Conservation (phyloP, 768 basidiomycete species). For the Serendipita sp. region DNA sequence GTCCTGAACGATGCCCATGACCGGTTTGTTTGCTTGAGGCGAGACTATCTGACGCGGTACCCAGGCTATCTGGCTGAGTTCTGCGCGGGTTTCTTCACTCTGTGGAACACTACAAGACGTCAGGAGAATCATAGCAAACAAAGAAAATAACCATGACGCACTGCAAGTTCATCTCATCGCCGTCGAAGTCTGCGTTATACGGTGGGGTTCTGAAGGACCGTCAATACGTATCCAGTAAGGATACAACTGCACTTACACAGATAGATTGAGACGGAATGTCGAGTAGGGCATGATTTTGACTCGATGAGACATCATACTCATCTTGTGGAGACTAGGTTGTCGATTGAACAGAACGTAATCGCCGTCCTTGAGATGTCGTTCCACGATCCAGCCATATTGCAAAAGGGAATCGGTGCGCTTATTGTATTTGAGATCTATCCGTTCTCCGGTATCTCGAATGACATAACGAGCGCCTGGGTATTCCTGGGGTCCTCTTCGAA, state of each 20-base stretch:
- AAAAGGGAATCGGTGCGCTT: conserved; percentile 89
- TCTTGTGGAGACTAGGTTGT: conserved; percentile 95
- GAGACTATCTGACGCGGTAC: conserved; percentile 97
- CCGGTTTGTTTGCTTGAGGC: conserved; percentile 98
- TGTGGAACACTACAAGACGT: conserved; percentile 77
- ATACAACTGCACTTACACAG: conserved; percentile 55
- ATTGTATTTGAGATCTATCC: conserved; percentile 92
- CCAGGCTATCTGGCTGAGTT: conserved; percentile 97
- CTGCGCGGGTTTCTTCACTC: conserved; percentile 94
- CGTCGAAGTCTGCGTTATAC: conserved; percentile 99
- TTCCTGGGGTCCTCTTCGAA: conserved; percentile 82
- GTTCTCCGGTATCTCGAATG: conserved; percentile 91
- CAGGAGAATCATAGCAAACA: neutral
- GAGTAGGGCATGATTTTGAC: conserved; percentile 97
- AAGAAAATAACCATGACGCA: conserved; percentile 30
- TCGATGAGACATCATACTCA: conserved; percentile 99
- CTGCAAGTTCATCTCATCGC: conserved; percentile 99
- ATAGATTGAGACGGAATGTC: conserved; percentile 94
- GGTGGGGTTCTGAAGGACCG: conserved; percentile 58
- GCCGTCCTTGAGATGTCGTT: conserved; percentile 93
- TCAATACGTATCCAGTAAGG: conserved; percentile 11
- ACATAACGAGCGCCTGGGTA: conserved; percentile 97
- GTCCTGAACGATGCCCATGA: conserved; percentile 99
- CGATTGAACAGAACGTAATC: conserved; percentile 96
- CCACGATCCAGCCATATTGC: conserved; percentile 97